phyloP scores from a whole-genome alignment of 345 rosid genomes.

The Streptanthus diversifolius region DNA sequence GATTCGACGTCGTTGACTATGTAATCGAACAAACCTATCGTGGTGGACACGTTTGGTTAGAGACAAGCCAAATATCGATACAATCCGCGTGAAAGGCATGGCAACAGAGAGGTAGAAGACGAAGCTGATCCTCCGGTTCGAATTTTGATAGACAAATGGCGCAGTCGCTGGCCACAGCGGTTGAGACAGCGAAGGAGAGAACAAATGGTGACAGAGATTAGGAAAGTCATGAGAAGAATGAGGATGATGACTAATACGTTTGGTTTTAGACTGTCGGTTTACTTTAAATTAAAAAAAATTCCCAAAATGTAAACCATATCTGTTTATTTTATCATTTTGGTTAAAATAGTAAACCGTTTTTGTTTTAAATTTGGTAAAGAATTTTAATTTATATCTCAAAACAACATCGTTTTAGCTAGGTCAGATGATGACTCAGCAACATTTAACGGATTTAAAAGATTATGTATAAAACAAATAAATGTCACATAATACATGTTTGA shows the following conservation, averaged over 20 bases:
- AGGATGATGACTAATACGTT: slow-evolving; percentile 54
- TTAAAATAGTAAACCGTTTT: no score
- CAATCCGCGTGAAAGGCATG: slow-evolving; percentile 86
- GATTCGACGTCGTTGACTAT: slow-evolving; percentile 72
- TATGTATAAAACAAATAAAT: no score
- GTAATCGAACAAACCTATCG: slow-evolving; percentile 83
- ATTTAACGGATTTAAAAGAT: no score
- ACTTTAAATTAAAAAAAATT: no score
- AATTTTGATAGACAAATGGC: slow-evolving; percentile 85
- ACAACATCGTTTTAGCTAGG: no score
- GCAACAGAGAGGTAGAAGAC: slow-evolving; percentile 81
- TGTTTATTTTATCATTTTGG: no score
- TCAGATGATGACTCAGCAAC: no score
- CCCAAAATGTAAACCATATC: no score
- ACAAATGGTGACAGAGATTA: slow-evolving; percentile 60
- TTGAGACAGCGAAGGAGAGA: slow-evolving; percentile 69
- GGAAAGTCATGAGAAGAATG: slow-evolving; percentile 53
- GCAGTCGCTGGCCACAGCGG: slow-evolving; percentile 67
- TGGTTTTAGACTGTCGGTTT: slow-evolving; percentile 54
- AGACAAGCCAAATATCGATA: slow-evolving; percentile 70
- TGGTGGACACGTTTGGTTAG: slow-evolving; percentile 84
- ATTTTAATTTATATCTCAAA: no score
- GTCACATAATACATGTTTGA: no score
- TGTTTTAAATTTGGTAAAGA: no score
- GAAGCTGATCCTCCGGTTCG: slow-evolving; percentile 67